Base-by-base conservation (phyloP, 2,329 filamentous ascomycete genomes). In the Colletotrichum zoysiae region DNA sequence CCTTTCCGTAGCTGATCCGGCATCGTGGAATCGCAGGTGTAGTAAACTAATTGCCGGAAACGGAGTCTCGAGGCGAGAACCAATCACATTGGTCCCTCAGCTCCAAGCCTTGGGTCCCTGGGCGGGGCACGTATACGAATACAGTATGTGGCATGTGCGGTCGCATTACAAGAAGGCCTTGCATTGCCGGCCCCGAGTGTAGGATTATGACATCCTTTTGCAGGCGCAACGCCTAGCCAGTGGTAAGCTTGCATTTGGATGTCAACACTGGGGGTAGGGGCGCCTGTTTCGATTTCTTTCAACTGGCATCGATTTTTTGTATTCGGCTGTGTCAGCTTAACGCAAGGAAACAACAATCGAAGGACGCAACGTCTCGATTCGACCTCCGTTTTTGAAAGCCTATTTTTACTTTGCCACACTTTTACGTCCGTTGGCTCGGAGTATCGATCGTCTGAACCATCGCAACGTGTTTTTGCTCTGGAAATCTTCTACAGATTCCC, bases 151-250 rank as follows among this genome's bases (percentile, higher is more conserved):
- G 64, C 58, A 62, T 51, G 64, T 62, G 64, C 64, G n/a, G 51
- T 51, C 35, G 51, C 20, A 67, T 33, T 57, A 20, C 16, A 67
- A 42, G 48, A 44, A 62, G 51, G 11, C 57, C 65, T 57, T 67
- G 64, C 64, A 69, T 48, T 33, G 50, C 48, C 64, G 68, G 58
- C 65, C 44, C 35, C 33, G 26, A 42, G 8, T 57, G 12, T 57
- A 26, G 20, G 58, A 48, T 63, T 63, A 59, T 48, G 44, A 55
- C n/a, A 33, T 50, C 48, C 23, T 60, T 30, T 44, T 60, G 35
- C 65, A 55, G 58, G n/a, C 44, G 40, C 58, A 44, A n/a, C 38
- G 18, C 69, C 38, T 65, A 69, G 55, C 55, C 33, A 59, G 59
- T 64, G 59, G 53, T 33, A 40, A 69, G 35, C 14, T 51, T 53